Evolutionary conservation across 345 rosid species (phyloP).

Genomic region (Eucalyptus tenuipes): DNA sequence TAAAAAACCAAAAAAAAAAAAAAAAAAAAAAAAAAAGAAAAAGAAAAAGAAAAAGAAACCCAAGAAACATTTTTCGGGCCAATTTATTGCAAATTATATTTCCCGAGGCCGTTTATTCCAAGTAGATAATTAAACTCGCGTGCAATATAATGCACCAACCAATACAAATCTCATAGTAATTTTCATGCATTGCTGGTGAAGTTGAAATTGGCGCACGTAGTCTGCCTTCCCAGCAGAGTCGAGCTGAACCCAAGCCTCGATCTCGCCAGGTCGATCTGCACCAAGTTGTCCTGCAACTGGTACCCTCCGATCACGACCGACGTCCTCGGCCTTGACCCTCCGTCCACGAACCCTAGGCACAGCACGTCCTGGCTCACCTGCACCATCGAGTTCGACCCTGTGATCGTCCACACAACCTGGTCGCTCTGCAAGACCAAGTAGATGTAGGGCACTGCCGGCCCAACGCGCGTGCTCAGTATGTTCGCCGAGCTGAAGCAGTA

Average conservation of each 20-base stretch:
- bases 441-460: slow-evolving; percentile 41
- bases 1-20: neutral
- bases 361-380: slow-evolving; percentile 20
- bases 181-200: slow-evolving; percentile 21
- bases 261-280: slow-evolving; percentile 46
- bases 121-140: neutral
- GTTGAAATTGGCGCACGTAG: slow-evolving; percentile 61
- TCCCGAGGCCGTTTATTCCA: neutral
- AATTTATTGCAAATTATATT: neutral
- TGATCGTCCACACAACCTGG: slow-evolving; percentile 41
- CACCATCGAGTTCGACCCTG: slow-evolving; percentile 69
- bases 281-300: slow-evolving; percentile 42
- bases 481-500: slow-evolving; percentile 38
- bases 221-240: slow-evolving; percentile 31
- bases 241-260: slow-evolving; percentile 61
- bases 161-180: neutral
- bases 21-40: neutral
- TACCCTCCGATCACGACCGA: slow-evolving; percentile 62
- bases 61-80: neutral
- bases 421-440: slow-evolving; percentile 34
- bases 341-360: slow-evolving; percentile 63
- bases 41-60: neutral
- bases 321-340: slow-evolving; percentile 47
- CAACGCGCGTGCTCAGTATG: slow-evolving; percentile 32
- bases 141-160: neutral